These are phyloP conservation scores for Quercus suber DNA, from an alignment of 306 rosid genomes.

Conservation along the genomic window DNA sequence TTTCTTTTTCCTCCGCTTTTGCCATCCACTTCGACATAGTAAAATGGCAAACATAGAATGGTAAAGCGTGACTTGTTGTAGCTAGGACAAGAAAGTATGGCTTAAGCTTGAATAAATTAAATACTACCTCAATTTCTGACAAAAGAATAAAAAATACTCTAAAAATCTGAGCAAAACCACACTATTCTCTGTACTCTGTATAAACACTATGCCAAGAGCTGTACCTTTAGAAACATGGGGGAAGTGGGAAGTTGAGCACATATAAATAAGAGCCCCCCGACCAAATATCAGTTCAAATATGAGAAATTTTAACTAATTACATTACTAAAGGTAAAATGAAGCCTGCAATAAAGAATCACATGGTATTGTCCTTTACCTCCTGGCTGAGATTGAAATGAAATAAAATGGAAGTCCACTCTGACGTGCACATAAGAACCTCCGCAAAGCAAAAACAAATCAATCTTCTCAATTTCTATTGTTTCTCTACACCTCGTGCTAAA, in stretches of 20 bases:
- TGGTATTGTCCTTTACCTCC: constrained; percentile 17
- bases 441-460: constrained; percentile 18
- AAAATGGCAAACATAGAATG: too few species aligned
- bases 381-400: constrained; percentile 16
- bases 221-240: neutral
- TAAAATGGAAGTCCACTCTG: constrained; percentile 27
- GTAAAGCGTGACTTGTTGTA: neutral
- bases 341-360: constrained; percentile 18
- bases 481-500: constrained; percentile 18
- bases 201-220: neutral
- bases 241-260: neutral
- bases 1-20: too few species aligned
- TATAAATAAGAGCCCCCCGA: neutral
- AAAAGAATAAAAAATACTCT: constrained; percentile 18
- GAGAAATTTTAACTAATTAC: constrained; percentile 42
- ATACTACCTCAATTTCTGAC: neutral
- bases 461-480: constrained; percentile 20
- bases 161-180: constrained; percentile 9
- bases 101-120: neutral
- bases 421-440: constrained; percentile 14
- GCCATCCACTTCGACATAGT: too few species aligned
- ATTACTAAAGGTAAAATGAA: constrained; percentile 20
- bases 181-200: constrained; percentile 3
- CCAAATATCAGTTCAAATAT: neutral
- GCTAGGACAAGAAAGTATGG: neutral